Evolutionary conservation across 352 stramenopile genomes (phyloP).

Genomic region (Phytophthora crassamura): DNA sequence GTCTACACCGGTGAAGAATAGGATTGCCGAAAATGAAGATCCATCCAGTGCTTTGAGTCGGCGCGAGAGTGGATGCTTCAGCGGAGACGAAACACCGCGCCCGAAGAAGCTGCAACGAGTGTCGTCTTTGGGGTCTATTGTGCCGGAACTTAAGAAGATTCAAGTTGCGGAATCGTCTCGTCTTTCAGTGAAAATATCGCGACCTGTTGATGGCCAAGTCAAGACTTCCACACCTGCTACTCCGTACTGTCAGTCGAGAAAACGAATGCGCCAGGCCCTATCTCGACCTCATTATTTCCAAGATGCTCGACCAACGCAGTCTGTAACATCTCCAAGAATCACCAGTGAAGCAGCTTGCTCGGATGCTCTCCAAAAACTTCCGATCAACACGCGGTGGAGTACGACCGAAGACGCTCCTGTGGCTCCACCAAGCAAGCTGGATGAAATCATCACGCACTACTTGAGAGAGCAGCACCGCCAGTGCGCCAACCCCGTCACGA

Average conservation of each 20-base stretch:
- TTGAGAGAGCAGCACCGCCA: constrained; percentile 89
- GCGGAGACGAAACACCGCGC: constrained; percentile 30
- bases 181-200: constrained; percentile 24
- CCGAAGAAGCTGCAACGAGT: constrained; percentile 42
- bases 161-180: constrained; percentile 23
- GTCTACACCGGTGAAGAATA: background rate
- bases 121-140: constrained; percentile 41
- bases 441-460: constrained; percentile 90
- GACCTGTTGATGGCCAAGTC: constrained; percentile 12
- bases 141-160: constrained; percentile 33
- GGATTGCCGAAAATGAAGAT: constrained; percentile 15
- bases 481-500: constrained; percentile 87
- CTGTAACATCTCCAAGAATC: constrained; percentile 27
- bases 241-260: constrained; percentile 38
- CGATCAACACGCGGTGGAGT: constrained; percentile 45
- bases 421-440: constrained; percentile 55
- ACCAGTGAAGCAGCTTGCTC: constrained; percentile 13
- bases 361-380: constrained; percentile 45
- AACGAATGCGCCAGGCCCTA: constrained; percentile 42
- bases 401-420: constrained; percentile 10
- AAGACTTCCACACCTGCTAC: constrained; percentile 13
- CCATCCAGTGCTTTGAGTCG: constrained; percentile 18
- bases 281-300: constrained; percentile 44
- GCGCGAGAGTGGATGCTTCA: constrained; percentile 41
- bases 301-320: constrained; percentile 20